Conservation (phyloP, 208 protist species). For the Naegleria gruberi region DNA sequence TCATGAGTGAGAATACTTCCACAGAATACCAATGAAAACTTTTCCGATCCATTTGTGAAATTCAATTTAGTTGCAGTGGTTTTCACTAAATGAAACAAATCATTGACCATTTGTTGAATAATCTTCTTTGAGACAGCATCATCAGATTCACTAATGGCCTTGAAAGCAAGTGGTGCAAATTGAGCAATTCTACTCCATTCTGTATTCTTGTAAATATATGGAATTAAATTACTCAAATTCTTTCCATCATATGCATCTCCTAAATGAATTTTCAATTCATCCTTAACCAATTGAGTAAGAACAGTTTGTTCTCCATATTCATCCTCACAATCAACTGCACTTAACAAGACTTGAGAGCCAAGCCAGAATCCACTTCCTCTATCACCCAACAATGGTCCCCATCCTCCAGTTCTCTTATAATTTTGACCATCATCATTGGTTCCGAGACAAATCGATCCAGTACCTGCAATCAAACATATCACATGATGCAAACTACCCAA, state of each 20-base stretch:
- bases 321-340: background rate
- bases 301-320: background rate
- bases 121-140: background rate
- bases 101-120: background rate
- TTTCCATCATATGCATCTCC: too few species aligned
- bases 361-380: background rate
- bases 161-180: background rate
- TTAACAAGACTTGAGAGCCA: background rate
- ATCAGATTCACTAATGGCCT: background rate
- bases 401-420: constrained; percentile 13
- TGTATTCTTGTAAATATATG: background rate
- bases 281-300: background rate
- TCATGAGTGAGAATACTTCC: constrained; percentile 9
- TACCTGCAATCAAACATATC: background rate
- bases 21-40: background rate
- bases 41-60: background rate
- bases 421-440: background rate
- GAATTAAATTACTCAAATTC: background rate
- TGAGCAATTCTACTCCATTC: constrained; percentile 22
- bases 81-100: background rate
- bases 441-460: background rate
- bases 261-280: constrained; percentile 10
- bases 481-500: background rate
- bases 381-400: constrained; percentile 12
- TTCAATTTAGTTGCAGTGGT: background rate